These are phyloP conservation scores for Emmonsia crescens DNA, from an alignment of 2,329 filamentous ascomycete species.

Conservation along the genomic window DNA sequence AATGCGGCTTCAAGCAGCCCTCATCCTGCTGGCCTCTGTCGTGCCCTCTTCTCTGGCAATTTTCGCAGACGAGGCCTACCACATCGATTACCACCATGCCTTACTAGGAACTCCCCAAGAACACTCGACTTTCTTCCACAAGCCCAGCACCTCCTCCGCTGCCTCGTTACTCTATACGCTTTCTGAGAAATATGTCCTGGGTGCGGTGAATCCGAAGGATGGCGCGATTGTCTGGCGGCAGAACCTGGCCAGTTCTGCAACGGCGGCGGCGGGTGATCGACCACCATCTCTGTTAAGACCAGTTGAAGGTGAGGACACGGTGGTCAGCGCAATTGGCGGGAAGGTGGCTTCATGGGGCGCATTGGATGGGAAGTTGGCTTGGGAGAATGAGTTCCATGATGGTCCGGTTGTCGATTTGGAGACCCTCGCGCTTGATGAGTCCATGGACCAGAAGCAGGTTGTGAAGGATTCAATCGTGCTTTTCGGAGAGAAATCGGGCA, in stretches of 20 bases:
- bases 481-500: slow-evolving; percentile 43
- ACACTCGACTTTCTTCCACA: slow-evolving; percentile 89
- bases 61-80: slow-evolving; percentile 81
- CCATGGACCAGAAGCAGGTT: slow-evolving; percentile 32
- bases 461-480: slow-evolving; percentile 57
- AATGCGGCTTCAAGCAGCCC: slow-evolving; percentile 34
- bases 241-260: slow-evolving; percentile 43
- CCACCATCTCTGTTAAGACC: slow-evolving; percentile 43
- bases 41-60: slow-evolving; percentile 51
- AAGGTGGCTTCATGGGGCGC: slow-evolving; percentile 75
- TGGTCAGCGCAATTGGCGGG: slow-evolving; percentile 61
- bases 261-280: slow-evolving; percentile 25
- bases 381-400: slow-evolving; percentile 54
- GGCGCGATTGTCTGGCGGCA: slow-evolving; percentile 83
- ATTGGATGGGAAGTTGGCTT: slow-evolving; percentile 64
- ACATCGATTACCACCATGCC: slow-evolving; percentile 86
- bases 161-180: slow-evolving; percentile 86
- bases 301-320: slow-evolving; percentile 66
- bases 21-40: slow-evolving; percentile 34
- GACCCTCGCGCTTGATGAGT: slow-evolving; percentile 60
- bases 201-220: slow-evolving; percentile 78
- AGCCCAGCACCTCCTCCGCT: slow-evolving; percentile 67
- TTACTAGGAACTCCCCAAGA: slow-evolving; percentile 73
- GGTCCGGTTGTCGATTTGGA: slow-evolving; percentile 46
- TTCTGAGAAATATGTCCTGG: slow-evolving; percentile 71